A percentile compares a stretch with the other conserved stretches of the same genome.
These are phyloP conservation scores for Cryptococcus deneoformans DNA, from an alignment of 1,284 basidiomycete species.

Conservation along the genomic window DNA sequence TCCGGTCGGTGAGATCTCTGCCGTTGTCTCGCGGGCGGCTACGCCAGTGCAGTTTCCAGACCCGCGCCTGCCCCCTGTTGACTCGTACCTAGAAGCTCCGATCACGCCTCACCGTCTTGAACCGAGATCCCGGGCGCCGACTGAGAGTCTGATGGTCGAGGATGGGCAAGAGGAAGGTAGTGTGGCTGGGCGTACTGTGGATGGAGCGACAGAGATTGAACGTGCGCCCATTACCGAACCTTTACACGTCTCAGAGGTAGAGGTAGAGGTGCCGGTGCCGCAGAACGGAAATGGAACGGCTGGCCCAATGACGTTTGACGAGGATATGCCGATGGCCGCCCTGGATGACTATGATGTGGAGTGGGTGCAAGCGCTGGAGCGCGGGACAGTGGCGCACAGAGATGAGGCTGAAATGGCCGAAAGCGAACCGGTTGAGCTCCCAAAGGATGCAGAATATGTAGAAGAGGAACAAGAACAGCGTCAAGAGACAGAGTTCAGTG, in stretches of 20 bases:
- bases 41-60: constrained; percentile 1
- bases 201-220: too few species aligned
- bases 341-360: not conserved
- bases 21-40: not conserved
- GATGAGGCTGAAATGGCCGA: not conserved
- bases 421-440: not conserved
- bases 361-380: not conserved
- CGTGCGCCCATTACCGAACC: too few species aligned
- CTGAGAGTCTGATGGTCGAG: not conserved
- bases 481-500: too few species aligned
- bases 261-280: too few species aligned
- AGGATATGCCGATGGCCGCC: not conserved
- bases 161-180: not conserved
- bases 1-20: not conserved
- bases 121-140: not conserved
- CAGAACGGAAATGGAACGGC: too few species aligned
- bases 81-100: constrained; percentile 10
- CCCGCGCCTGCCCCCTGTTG: constrained; percentile 13
- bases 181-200: too few species aligned
- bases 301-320: not conserved
- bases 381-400: not conserved
- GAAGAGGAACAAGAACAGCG: not conserved
- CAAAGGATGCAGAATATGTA: not conserved
- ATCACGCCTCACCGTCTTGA: constrained; percentile 13
- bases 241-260: too few species aligned